Conservation (phyloP, 1,284 basidiomycete genomes). For the Tylopilus orsonianus region DNA sequence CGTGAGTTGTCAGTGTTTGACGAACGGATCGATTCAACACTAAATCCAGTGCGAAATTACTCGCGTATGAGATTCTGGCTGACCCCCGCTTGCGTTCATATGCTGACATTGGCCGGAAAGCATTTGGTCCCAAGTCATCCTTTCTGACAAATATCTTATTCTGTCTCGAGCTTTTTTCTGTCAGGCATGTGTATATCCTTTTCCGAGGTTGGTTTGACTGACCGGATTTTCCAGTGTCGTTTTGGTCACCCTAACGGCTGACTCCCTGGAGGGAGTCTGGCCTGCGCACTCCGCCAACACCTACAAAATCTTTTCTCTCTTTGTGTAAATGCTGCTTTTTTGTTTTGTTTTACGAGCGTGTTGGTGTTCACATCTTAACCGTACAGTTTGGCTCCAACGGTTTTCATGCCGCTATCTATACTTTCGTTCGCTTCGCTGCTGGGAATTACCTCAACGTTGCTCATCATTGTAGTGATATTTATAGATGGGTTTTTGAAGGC, state of each 20-base stretch:
- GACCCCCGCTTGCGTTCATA: conserved; percentile 79
- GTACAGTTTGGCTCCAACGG: conserved; percentile 73
- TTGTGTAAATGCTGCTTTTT: conserved; percentile 53
- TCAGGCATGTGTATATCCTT: conserved; percentile 51
- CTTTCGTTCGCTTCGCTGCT: conserved; percentile 86
- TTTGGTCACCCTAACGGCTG: conserved; percentile 83
- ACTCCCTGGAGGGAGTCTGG: conserved; percentile 75
- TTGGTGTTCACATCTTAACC: not conserved
- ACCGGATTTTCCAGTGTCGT: conserved; percentile 57
- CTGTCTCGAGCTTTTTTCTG: conserved; percentile 82
- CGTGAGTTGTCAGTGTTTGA: conserved; percentile 50
- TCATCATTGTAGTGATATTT: conserved; percentile 79
- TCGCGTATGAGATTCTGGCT: conserved; percentile 71
- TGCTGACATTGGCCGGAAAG: conserved; percentile 85
- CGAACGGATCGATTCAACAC: not conserved
- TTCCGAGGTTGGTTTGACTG: not conserved
- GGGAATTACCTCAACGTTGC: conserved; percentile 77
- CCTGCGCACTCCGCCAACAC: conserved; percentile 65
- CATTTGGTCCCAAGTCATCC: conserved; percentile 76
- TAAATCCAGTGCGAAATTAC: conserved; percentile 73
- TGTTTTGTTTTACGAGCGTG: not conserved
- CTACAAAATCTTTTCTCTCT: conserved; percentile 75
- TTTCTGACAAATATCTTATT: conserved; percentile 74
- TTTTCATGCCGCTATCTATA: conserved; percentile 80
- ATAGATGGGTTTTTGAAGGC: conserved; percentile 82